Evolutionary conservation across 2,329 filamentous ascomycete species (phyloP).

Genomic region (Colletotrichum gloeosporioides): DNA sequence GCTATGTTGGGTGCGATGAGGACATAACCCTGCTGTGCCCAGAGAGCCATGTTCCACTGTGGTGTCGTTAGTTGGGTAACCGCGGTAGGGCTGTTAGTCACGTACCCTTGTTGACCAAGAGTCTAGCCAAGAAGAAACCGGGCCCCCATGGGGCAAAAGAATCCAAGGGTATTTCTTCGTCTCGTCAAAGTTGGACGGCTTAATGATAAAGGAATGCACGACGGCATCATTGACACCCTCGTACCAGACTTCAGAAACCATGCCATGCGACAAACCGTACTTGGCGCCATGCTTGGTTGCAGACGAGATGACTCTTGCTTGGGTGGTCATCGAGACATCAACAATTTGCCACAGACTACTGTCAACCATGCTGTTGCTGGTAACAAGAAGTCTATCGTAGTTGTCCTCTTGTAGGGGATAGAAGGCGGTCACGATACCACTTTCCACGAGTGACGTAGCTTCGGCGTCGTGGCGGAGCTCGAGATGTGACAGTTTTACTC

Average conservation of each 20-base stretch:
- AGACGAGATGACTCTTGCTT: constrained; percentile 33
- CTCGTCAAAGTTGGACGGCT: constrained; percentile 41
- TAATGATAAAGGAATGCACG: constrained; percentile 45
- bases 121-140: constrained; percentile 56
- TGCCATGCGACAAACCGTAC: constrained; percentile 37
- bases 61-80: background rate
- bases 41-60: constrained; percentile 59
- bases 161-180: constrained; percentile 41
- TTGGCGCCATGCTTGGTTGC: constrained; percentile 34
- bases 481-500: constrained; percentile 36
- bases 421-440: constrained; percentile 32
- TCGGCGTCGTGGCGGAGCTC: constrained; percentile 32
- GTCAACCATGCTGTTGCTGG: constrained; percentile 42
- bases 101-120: constrained; percentile 52
- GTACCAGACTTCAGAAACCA: constrained; percentile 46
- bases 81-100: background rate
- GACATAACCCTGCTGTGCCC: constrained; percentile 66
- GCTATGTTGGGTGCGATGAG: constrained; percentile 65
- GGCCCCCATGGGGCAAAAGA: constrained; percentile 42
- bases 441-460: constrained; percentile 28
- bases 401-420: constrained; percentile 30
- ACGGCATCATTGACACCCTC: constrained; percentile 38
- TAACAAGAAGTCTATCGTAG: constrained; percentile 37
- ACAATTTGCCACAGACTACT: constrained; percentile 42
- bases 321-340: constrained; percentile 23